Evolutionary conservation across 345 rosid genomes (phyloP), one percentile per base, ranked within the genome.

Genomic region (Heritiera littoralis): DNA sequence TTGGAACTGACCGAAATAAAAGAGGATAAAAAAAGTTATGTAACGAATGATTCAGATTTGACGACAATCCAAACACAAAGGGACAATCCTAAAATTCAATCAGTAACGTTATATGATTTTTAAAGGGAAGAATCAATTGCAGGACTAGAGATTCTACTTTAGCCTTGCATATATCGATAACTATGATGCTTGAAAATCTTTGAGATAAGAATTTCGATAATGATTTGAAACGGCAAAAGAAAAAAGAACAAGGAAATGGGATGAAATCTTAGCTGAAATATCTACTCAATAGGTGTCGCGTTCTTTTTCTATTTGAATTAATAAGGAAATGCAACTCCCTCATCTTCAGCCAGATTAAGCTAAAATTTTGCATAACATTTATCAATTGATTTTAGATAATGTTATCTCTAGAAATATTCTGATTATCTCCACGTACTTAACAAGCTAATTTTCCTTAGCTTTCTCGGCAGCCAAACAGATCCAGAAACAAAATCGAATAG

Each of bases 391-490:
- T 69, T 69, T 69, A 46, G 55, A 46, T 13, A 69, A 46, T 69
- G 54, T 12, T 46, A 46, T 46, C 0, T 10, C 15, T 12, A 71
- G 20, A 3, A 13, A 28, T 14, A 15, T 51, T 71, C 7, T 51
- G 60, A 51, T 30, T 8, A 68, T 30, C 4, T 51, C 41, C 59
- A 18, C 46, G 4, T 46, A 15, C 76, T 72, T 72, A 3, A 52
- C 30, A 52, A 52, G 28, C 48, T 54, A 13, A 58, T 41, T 72
- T 74, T 59, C 52, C 59, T 49, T 0, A 59, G 46, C 15, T 79
- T 76, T 77, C 69, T 41, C 35, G 78, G 72, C 77, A 75, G 77
- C 83, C 89, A 86, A 80, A 84, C 84, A 91, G 89, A 88, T 84
- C 89, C 79, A 78, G 56, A 45, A 51, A 74, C 65, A 45, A 60